These are phyloP conservation scores for Debaryomyces subglobosus DNA, from an alignment of 1,139 yeast species.

Conservation along the genomic window DNA sequence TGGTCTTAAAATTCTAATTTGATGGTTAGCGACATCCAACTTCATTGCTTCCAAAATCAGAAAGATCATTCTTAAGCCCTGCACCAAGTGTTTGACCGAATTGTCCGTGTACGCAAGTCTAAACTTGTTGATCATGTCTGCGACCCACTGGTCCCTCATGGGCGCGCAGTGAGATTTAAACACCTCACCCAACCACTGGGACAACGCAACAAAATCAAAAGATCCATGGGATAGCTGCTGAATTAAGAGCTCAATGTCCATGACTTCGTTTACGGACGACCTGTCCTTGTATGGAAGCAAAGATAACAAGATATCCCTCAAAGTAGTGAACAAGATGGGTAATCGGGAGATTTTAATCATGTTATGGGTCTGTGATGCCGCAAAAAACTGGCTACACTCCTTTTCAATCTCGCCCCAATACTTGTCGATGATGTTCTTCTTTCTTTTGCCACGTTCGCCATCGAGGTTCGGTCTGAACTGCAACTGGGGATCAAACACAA, in stretches of 20 bases:
- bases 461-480: slow-evolving; percentile 92
- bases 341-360: slow-evolving; percentile 49
- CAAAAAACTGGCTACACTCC: slow-evolving; percentile 56
- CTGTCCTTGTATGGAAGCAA: slow-evolving; percentile 81
- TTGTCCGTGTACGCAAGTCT: slow-evolving; percentile 58
- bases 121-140: slow-evolving; percentile 76
- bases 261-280: slow-evolving; percentile 65
- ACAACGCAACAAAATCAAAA: slow-evolving; percentile 67
- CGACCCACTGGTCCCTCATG: slow-evolving; percentile 91
- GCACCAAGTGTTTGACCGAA: slow-evolving; percentile 62
- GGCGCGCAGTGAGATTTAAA: slow-evolving; percentile 92
- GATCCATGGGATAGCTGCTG: slow-evolving; percentile 75
- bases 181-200: slow-evolving; percentile 70
- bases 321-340: slow-evolving; percentile 72
- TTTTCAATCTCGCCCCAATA: slow-evolving; percentile 80
- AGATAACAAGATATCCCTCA: slow-evolving; percentile 74
- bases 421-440: slow-evolving; percentile 72
- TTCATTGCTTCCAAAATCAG: slow-evolving; percentile 95
- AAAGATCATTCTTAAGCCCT: slow-evolving; percentile 78
- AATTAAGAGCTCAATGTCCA: slow-evolving; percentile 75
- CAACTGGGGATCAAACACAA: slow-evolving; percentile 86
- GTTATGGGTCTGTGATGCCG: slow-evolving; percentile 10
- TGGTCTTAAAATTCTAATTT: slow-evolving; percentile 82
- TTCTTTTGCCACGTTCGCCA: slow-evolving; percentile 85
- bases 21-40: slow-evolving; percentile 93